These are phyloP conservation scores for Mortierella alpina DNA, from an alignment of 192 early-diverging fungal species.

Conservation along the genomic window DNA sequence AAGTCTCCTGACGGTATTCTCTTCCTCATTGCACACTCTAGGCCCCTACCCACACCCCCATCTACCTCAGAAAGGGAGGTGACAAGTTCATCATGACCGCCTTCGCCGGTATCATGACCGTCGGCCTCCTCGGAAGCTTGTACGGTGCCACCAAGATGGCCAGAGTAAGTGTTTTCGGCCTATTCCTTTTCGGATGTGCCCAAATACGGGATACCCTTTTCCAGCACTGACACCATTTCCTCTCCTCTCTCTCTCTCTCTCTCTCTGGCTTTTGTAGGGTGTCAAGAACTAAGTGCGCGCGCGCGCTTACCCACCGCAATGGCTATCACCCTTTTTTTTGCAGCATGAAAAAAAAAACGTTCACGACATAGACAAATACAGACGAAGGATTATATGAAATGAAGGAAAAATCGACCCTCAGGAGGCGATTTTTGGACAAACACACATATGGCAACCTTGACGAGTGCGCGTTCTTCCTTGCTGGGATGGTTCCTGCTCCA, in stretches of 20 bases:
- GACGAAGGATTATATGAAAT: too few species aligned
- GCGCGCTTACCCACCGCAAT: too few species aligned
- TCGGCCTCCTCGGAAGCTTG: constrained; percentile 38
- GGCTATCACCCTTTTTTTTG: too few species aligned
- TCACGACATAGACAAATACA: neutral
- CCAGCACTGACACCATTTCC: neutral
- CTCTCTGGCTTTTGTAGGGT: constrained; percentile 21
- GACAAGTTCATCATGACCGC: constrained; percentile 48
- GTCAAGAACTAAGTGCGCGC: constrained; percentile 45
- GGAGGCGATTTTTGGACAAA: too few species aligned
- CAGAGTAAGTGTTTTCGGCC: constrained; percentile 24
- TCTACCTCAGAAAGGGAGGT: constrained; percentile 46
- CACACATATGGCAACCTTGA: too few species aligned
- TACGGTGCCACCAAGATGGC: constrained; percentile 54
- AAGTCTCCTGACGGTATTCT: neutral
- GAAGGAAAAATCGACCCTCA: too few species aligned
- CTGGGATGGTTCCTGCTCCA: too few species aligned
- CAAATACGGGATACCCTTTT: neutral
- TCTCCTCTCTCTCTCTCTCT: neutral
- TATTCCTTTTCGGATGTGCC: neutral
- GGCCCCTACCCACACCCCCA: constrained; percentile 38
- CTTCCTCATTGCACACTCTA: neutral
- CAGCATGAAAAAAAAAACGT: neutral
- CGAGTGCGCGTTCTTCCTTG: too few species aligned
- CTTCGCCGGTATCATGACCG: constrained; percentile 20